Evolutionary conservation across 2,329 filamentous ascomycete species (phyloP), one percentile per base, ranked within the genome.

Genomic region (Trichoderma sp.): DNA sequence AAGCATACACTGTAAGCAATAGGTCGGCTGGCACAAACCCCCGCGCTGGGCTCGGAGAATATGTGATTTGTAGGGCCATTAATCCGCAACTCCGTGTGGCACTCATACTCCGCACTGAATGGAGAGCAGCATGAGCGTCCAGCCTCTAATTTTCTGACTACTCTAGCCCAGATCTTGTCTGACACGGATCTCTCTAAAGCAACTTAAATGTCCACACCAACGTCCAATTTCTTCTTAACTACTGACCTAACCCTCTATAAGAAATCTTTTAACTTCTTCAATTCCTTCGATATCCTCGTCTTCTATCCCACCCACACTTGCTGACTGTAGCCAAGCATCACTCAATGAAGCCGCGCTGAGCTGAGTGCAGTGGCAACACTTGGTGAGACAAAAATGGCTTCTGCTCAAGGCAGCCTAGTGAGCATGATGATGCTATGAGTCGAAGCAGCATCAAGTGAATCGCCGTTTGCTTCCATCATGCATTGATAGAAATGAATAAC

Each of bases 271-370:
- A 0, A n/a, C 3, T 21, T 53, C 45, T 21, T 21, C n/a, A 21
- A 11, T 11, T 21, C 4, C n/a, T 53, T 21, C 9, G n/a, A 1
- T 0, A 21, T 21, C 2, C n/a, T 53, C 45, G 45, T 21, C 3
- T 21, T 21, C 45, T 50, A 11, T 21, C 45, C 18, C 8, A 21
- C 9, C 2, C n/a, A 53, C 3, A 21, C 9, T 53, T 53, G 1
- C 45, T 12, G 9, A 1, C n/a, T 21, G 8, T 53, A 5, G 3
- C 45, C 9, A 53, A 53, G 45, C 18, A 12, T 6, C 6, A 53
- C 45, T 12, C 0, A 53, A 53, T 6, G n/a, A 3, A 21, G 6
- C n/a, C 8, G 9, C 1, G 0, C n/a, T 12, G 9, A 12, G n/a
- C n/a, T 53, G 3, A 0, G 9, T 21, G 18, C 6, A 12, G 45